Evolutionary conservation across 768 basidiomycete genomes (phyloP), one percentile per base, ranked within the genome.

Genomic region (Tylopilus rubrobrunneus): DNA sequence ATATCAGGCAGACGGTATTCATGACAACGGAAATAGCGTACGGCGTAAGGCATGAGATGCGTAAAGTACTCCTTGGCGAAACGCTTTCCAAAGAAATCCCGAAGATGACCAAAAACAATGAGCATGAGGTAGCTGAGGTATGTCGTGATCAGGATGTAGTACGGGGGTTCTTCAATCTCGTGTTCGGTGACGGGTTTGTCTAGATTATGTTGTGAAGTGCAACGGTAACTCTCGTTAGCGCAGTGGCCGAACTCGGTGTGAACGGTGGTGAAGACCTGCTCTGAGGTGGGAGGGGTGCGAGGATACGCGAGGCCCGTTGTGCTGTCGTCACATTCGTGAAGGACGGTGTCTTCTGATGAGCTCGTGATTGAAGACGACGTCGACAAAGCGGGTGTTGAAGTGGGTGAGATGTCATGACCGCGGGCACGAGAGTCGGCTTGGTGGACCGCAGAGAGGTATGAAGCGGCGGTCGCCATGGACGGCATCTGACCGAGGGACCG

Each of bases 221-320:
- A 78, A n/a, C 92, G 78, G 66, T 82, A 90, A 25, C 75, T 75
- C 57, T 89, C 83, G 62, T 92, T 85, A 25, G 82, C 83, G 64
- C 90, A 93, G 70, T 93, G 92, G 1, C 95, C 95, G 67, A 95
- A 98, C 73, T 98, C 95, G 25, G 89, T 81, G 73, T 98, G 90
- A 39, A 88, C 78, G 12, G 88, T 89, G 39, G 73, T 79, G 68
- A 88, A 89, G 28, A 85, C 77, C 64, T 92, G 86, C 65, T 87
- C 85, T 0, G 89, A 92, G 36, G 86, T 91, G 1, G 90, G 90
- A 2, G 90, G 84, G n/a, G 71, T 73, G 45, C 73, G 63, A 17
- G 88, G 87, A 49, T 82, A 75, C 8, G 81, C 68, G 43, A 91
- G 79, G 8, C 80, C 82, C 52, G 86, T 80, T 59, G 75, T 74